phyloP scores from a whole-genome alignment of 2,329 filamentous ascomycete species.

The Ophiostoma novo-ulmi region DNA sequence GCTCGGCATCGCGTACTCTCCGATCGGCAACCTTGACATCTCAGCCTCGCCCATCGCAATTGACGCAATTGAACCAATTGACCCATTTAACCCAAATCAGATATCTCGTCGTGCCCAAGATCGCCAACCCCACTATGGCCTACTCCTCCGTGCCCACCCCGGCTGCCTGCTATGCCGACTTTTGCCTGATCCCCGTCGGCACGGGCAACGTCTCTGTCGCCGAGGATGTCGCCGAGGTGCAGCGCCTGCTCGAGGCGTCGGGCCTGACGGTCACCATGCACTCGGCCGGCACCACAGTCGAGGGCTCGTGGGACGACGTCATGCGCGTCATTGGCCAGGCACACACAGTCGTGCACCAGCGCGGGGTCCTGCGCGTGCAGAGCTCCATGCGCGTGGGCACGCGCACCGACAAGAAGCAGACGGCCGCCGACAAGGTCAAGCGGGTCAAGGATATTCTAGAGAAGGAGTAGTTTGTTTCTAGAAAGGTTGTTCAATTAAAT shows the following conservation, averaged over 20 bases:
- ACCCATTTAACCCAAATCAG: not conserved
- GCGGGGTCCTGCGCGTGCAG: slow-evolving; percentile 78
- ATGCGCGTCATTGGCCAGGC: slow-evolving; percentile 82
- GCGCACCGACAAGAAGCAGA: slow-evolving; percentile 79
- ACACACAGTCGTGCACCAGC: slow-evolving; percentile 68
- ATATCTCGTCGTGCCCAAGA: not conserved
- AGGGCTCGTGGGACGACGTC: slow-evolving; percentile 86
- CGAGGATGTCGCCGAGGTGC: slow-evolving; percentile 81
- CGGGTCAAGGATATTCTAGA: slow-evolving; percentile 50
- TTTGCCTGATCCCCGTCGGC: slow-evolving; percentile 87
- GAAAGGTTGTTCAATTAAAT: too few species aligned
- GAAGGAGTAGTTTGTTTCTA: not conserved
- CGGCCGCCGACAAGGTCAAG: slow-evolving; percentile 73
- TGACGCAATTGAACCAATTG: not conserved
- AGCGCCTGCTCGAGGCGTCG: slow-evolving; percentile 74
- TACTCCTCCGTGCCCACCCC: slow-evolving; percentile 59
- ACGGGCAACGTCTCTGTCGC: slow-evolving; percentile 72
- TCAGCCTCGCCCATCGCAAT: not conserved
- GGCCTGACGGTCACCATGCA: slow-evolving; percentile 85
- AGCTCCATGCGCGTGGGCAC: slow-evolving; percentile 82
- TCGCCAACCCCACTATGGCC: slow-evolving; percentile 30
- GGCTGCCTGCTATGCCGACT: slow-evolving; percentile 74
- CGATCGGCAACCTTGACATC: not conserved
- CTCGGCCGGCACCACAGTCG: slow-evolving; percentile 86
- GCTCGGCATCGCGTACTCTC: not conserved